Evolutionary conservation across 371 early-diverging fungal genomes (phyloP), one percentile per base, ranked within the genome.

Genomic region (Phascolomyces articulosus): DNA sequence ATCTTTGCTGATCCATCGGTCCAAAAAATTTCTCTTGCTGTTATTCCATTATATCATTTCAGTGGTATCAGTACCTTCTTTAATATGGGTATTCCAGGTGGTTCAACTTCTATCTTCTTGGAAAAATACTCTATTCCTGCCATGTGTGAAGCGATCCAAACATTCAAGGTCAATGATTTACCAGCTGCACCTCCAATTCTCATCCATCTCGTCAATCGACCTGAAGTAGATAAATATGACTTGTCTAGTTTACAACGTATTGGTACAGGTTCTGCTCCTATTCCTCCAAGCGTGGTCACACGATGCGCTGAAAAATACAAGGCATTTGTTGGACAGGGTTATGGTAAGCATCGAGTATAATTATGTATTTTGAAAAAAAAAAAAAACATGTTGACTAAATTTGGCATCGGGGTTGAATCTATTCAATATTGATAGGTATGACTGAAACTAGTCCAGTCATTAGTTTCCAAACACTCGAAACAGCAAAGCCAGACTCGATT

Each of bases 181-280:
- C 77, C 83, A 64, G 70, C 91, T n/a, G 94, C 87, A 3, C 94
- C 95, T 6, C 93, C 94, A 3, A 86, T 93, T 60, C 65, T 87
- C 21, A 68, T 89, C 9, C 70, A 77, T 20, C 66, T 91, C 11
- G 77, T 75, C 27, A 87, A 89, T 57, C 66, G 76, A 57, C 88
- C 92, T 18, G 68, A 80, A 28, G 88, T 90, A 15, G 76, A 82
- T 31, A 60, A 87, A 9, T 89, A 78, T 66, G 83, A 91, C 54
- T 59, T 93, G 48, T 80, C 87, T 0, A 80, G 84, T 27, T 65
- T 93, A 3, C 40, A 76, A 16, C 64, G 64, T 44, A 65, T 90
- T 10, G 60, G 80, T 24, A 83, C 83, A 34, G 94, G 90, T 27
- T 95, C 94, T 6, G 94, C 95, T 1, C 94, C 94, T 6, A 40